Conservation (phyloP, 352 stramenopile species). For the Pythium folliculosum region DNA sequence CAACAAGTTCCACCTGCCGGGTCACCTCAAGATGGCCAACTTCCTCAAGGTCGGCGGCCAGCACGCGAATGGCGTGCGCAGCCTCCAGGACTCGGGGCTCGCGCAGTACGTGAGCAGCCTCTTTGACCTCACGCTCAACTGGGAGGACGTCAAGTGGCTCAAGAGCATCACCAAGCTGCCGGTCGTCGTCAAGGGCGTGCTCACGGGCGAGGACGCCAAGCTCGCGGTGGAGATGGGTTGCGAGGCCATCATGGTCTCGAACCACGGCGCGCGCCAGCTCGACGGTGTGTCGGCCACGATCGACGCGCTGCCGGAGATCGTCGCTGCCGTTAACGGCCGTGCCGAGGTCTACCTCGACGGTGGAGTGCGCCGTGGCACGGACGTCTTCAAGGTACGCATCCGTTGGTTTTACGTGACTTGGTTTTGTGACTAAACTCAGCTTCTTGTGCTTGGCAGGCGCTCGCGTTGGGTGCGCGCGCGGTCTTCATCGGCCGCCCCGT, state of each 20-base stretch:
- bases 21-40: slow-evolving; percentile 53
- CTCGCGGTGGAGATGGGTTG: slow-evolving; percentile 90
- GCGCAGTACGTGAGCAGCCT: slow-evolving; percentile 77
- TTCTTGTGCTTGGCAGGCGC: slow-evolving; percentile 37
- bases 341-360: slow-evolving; percentile 94
- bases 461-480: slow-evolving; percentile 92
- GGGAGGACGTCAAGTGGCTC: slow-evolving; percentile 92
- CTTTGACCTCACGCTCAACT: slow-evolving; percentile 95
- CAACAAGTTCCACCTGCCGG: slow-evolving; percentile 89
- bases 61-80: slow-evolving; percentile 65
- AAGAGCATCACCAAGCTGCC: slow-evolving; percentile 91
- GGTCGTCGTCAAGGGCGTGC: slow-evolving; percentile 93
- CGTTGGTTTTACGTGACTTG: background rate
- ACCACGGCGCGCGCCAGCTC: slow-evolving; percentile 93
- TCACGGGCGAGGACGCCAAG: slow-evolving; percentile 91
- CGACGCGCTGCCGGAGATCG: slow-evolving; percentile 91
- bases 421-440: no score
- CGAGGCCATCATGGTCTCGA: slow-evolving; percentile 92
- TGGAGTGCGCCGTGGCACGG: slow-evolving; percentile 93
- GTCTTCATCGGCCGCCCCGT: slow-evolving; percentile 95
- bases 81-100: slow-evolving; percentile 50
- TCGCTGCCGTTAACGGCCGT: slow-evolving; percentile 76
- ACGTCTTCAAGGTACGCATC: slow-evolving; percentile 91
- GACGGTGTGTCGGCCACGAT: slow-evolving; percentile 91
- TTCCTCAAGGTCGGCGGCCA: slow-evolving; percentile 50